Evolutionary conservation across 805 yeast species (phyloP), one percentile per base, ranked within the genome.

Genomic region (Candida wancherniae): DNA sequence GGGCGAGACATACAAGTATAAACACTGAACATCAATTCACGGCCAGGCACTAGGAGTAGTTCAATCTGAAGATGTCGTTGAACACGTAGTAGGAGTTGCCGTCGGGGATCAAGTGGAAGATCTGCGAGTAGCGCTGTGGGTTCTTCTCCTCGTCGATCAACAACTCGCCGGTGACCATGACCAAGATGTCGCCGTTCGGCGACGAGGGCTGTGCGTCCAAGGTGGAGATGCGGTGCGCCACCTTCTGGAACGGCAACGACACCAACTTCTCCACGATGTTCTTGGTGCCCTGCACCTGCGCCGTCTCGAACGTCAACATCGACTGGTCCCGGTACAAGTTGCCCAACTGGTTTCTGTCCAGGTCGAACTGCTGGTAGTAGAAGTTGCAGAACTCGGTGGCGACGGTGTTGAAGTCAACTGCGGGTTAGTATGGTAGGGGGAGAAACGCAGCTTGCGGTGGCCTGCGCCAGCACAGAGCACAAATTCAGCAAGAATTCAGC

Each of bases 151-250:
- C 97, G 58, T 92, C 98, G 45, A 82, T 73, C 50, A 87, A 64
- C 45, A 92, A 74, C 62, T 85, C 96, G 43, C 98, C 98, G 33
- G 98, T 92, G 50, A 92, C 97, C 92, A 92, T 81, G 32, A 90
- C 97, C 50, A 92, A 71, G 34, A 92, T 94, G 57, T 90, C 97
- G 41, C 92, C 90, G 49, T 69, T 75, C 37, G 94, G 85, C 36
- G 95, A 82, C 22, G 94, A 95, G 29, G 98, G 98, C 67, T 92
- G 98, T 26, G 97, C 97, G 54, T 92, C 97, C 55, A 92, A 74
- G 25, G 97, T 90, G 33, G 94, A 80, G 55, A 92, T 82, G 67
- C 94, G 75, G 70, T 92, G 99, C 29, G 76, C 81, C 36, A 92
- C 97, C 65, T 87, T 87, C 58, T 75, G 81, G 73, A 92, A 92